phyloP scores from a whole-genome alignment of 441 rosid species.

The Melastoma candidum region DNA sequence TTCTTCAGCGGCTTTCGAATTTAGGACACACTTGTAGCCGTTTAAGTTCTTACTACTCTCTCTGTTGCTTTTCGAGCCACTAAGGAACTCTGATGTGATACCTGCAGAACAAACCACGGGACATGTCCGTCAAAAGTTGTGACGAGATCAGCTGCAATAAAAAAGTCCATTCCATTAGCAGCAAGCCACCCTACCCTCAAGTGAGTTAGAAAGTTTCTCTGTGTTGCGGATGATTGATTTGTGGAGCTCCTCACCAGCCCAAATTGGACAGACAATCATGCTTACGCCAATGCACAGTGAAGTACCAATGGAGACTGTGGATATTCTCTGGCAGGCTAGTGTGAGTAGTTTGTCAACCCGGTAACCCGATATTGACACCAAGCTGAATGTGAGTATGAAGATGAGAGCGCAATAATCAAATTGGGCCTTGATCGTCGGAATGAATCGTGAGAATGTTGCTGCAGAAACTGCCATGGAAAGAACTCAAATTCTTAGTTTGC shows the following conservation, averaged over 20 bases:
- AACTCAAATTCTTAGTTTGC: too few relatives aligned
- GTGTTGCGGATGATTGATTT: conserved; percentile 15
- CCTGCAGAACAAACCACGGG: too few relatives aligned
- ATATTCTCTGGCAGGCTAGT: conserved; percentile 12
- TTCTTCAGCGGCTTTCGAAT: too few relatives aligned
- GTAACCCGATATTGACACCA: conserved; percentile 20
- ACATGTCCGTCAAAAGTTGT: too few relatives aligned
- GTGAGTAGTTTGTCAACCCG: conserved; percentile 16
- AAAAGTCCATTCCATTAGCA: too few relatives aligned
- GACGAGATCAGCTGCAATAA: too few relatives aligned
- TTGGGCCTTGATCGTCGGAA: conserved; percentile 21
- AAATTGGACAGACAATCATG: conserved; percentile 21
- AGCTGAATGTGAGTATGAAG: conserved; percentile 23
- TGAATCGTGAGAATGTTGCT: conserved; percentile 1
- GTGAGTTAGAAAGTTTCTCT: conserved; percentile 15
- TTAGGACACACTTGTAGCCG: too few relatives aligned
- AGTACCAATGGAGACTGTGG: conserved; percentile 20
- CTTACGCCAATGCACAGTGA: conserved; percentile 9
- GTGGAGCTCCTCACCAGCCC: conserved; percentile 27
- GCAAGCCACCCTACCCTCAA: too few relatives aligned
- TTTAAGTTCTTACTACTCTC: too few relatives aligned
- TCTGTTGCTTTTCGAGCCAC: too few relatives aligned
- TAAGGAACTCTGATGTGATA: too few relatives aligned
- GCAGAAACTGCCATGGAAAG: too few relatives aligned
- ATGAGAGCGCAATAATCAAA: conserved; percentile 19